These are phyloP conservation scores for Tricholoma matsutake DNA, from an alignment of 768 basidiomycete genomes.

Conservation along the genomic window DNA sequence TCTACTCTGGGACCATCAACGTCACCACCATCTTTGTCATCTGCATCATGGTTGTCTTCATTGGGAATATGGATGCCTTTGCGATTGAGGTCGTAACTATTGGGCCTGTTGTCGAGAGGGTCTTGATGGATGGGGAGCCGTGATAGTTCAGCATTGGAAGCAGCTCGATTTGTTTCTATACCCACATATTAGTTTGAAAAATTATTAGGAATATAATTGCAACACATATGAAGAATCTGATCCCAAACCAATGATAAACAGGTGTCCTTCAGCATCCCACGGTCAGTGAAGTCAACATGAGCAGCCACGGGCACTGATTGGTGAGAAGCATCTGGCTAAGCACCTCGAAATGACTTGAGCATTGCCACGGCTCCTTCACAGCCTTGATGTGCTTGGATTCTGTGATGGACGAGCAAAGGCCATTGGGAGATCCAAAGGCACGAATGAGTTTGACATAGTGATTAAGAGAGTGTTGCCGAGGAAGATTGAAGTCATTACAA, in stretches of 20 bases:
- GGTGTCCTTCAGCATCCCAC: neutral
- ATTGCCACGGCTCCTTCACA: neutral
- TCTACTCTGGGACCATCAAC: neutral
- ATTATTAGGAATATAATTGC: neutral
- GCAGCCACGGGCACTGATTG: neutral
- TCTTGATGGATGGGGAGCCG: neutral
- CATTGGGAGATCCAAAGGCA: too few species aligned
- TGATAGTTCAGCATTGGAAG: neutral
- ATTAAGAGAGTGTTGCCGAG: too few species aligned
- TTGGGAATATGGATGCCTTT: neutral
- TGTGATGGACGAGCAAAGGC: too few species aligned
- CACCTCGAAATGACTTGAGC: neutral
- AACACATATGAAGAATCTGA: too few species aligned
- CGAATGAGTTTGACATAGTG: too few species aligned
- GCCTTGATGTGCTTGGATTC: too few species aligned
- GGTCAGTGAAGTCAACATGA: neutral
- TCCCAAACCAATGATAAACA: too few species aligned
- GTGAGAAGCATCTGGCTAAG: neutral
- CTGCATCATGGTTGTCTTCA: too few species aligned
- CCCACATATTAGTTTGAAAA: neutral
- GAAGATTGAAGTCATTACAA: too few species aligned
- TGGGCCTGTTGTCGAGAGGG: neutral
- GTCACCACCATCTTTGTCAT: neutral
- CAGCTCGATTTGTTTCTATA: neutral
- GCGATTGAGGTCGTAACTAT: neutral